Conservation (phyloP, 1,284 basidiomycete species). For the Marasmius oreades region DNA sequence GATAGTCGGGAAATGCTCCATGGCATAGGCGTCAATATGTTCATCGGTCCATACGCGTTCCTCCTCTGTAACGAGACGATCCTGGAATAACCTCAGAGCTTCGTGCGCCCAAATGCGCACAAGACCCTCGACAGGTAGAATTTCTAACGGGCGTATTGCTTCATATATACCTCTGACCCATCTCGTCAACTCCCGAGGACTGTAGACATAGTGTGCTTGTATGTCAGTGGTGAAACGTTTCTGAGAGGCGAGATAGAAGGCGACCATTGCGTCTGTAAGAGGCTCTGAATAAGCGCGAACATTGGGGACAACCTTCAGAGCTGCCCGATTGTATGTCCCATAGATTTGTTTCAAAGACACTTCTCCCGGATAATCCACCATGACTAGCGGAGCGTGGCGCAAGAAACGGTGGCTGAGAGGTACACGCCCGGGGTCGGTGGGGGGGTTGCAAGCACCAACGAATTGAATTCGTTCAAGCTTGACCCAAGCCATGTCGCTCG, state of each 20-base stretch:
- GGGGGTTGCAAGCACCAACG: constrained; percentile 98
- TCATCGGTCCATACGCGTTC: constrained; percentile 96
- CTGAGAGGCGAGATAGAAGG: constrained; percentile 93
- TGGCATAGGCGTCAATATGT: constrained; percentile 81
- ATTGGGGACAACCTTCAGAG: constrained; percentile 94
- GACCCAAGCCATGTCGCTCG: constrained; percentile 96
- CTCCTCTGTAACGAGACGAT: constrained; percentile 89
- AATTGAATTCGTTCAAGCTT: constrained; percentile 98
- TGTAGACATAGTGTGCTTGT: constrained; percentile 99
- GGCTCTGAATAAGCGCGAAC: constrained; percentile 92
- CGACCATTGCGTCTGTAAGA: constrained; percentile 97
- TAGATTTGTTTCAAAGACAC: constrained; percentile 98
- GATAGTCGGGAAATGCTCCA: constrained; percentile 91
- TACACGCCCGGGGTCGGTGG: constrained; percentile 99
- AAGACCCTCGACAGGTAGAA: constrained; percentile 88
- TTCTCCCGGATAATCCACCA: constrained; percentile 99
- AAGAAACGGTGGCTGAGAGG: constrained; percentile 96
- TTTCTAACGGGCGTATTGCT: constrained; percentile 90
- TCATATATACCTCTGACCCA: constrained; percentile 99
- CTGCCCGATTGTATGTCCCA: constrained; percentile 96
- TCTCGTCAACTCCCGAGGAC: constrained; percentile 96
- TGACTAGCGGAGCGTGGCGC: constrained; percentile 96
- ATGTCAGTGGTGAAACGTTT: constrained; percentile 92
- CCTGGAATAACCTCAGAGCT: constrained; percentile 95
- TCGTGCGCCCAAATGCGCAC: constrained; percentile 99